Base-by-base conservation (phyloP, 257 asterid genomes). In the Asclepias syriaca region DNA sequence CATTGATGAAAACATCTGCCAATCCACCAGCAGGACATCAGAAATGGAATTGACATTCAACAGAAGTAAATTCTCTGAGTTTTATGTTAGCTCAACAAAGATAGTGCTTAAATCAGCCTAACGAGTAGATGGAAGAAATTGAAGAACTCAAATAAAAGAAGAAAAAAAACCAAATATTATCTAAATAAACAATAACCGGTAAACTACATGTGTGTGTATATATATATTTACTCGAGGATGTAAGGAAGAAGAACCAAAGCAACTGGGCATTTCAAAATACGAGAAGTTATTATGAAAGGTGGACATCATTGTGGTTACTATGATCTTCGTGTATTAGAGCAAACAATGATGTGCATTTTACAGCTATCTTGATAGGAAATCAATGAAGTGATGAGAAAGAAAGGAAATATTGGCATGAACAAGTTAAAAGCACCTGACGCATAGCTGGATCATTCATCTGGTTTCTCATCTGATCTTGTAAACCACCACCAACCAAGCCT, bases 361-460 rank as follows among this genome's bases (percentile, higher is more conserved):
- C 29, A 15, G 16, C 68, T 8, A 63, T 37, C 24, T 63, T 34
- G 67, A 63, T 32, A 34, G 54, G 46, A 46, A 50, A 24, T 24
- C 21, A 50, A 59, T 56, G 16, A 27, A 72, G 39, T 24, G 43
- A 48, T 49, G 59, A 39, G 12, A 71, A 19, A 27, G 9, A 5
- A 21, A 60, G 55, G 60, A 43, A 70, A 55, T 2, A 39, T 39
- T 10, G 68, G 75, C 51, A n/a, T 3, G 5, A 66, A 64, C 43
- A 56, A 73, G 46, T 60, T 69, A 54, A 37, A 50, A 69, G 78
- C 78, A 95, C 99, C 99, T 95, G 90, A 68, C 85, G 88, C 99
- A 90, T 88, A 57, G 94, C 97, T 53, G 99, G 99, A 92, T 95
- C 96, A 75, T 90, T 88, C 96, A 95, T 85, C 84, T 90, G 97